phyloP scores from a whole-genome alignment of 805 yeast species.

The Candida multigemmis region DNA sequence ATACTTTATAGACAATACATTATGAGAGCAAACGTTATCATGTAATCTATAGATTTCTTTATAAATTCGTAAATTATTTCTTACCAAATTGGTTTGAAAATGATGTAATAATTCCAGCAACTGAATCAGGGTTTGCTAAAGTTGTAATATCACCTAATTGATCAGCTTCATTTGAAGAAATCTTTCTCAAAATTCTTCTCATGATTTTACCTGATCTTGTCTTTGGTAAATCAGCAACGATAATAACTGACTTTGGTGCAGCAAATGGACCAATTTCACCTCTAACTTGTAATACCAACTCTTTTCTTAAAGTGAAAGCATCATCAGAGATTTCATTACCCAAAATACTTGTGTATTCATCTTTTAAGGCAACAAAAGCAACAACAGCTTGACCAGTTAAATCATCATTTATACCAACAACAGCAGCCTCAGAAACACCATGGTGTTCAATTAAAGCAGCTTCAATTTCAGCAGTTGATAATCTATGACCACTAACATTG shows the following conservation, averaged over 20 bases:
- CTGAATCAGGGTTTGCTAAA: constrained; percentile 68
- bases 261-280: constrained; percentile 82
- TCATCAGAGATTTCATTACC: constrained; percentile 33
- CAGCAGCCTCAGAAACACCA: constrained; percentile 71
- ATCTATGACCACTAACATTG: constrained; percentile 77
- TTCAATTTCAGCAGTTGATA: constrained; percentile 86
- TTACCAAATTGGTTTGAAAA: constrained; percentile 31
- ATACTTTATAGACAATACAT: background rate
- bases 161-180: constrained; percentile 67
- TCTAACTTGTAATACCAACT: constrained; percentile 60
- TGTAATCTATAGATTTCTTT: background rate
- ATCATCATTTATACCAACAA: constrained; percentile 76
- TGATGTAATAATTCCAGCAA: constrained; percentile 50
- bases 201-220: constrained; percentile 82
- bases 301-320: constrained; percentile 47
- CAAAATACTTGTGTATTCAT: constrained; percentile 22
- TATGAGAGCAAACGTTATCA: background rate
- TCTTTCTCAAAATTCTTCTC: constrained; percentile 79
- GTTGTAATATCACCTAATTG: constrained; percentile 77
- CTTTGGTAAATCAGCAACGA: constrained; percentile 75
- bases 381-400: constrained; percentile 83
- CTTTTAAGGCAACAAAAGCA: constrained; percentile 71
- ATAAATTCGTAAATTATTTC: constrained; percentile 21
- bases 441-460: constrained; percentile 70
- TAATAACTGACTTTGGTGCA: constrained; percentile 66